Conservation (phyloP, 2,329 filamentous ascomycete species). For the Botryosphaeria dothidea region DNA sequence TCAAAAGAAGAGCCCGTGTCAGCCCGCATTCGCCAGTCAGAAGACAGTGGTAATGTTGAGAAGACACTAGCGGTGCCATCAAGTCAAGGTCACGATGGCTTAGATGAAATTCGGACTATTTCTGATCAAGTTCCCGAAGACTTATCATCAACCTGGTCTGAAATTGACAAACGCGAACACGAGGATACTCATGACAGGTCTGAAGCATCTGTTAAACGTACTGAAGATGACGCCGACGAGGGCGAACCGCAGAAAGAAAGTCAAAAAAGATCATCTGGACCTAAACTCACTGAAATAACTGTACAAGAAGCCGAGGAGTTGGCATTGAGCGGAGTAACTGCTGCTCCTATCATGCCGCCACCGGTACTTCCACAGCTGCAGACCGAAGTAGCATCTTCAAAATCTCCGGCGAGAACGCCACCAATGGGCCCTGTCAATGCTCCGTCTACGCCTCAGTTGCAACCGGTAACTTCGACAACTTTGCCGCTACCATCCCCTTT, state of each 20-base stretch:
- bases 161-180: too few species aligned
- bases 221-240: too few species aligned
- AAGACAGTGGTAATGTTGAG: background rate
- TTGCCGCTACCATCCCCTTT: conserved; percentile 42
- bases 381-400: conserved; percentile 20
- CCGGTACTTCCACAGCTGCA: conserved; percentile 30
- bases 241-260: too few species aligned
- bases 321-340: background rate
- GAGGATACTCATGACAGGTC: too few species aligned
- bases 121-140: too few species aligned
- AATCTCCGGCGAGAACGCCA: background rate
- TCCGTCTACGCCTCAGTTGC: conserved; percentile 12
- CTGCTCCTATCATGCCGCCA: conserved; percentile 31
- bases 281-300: background rate
- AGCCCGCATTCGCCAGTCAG: background rate
- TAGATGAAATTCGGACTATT: too few species aligned
- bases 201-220: too few species aligned
- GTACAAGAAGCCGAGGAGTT: background rate
- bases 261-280: background rate
- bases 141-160: too few species aligned
- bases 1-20: background rate
- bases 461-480: conserved; percentile 36
- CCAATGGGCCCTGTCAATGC: background rate
- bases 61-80: too few species aligned
- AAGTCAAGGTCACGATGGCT: too few species aligned